Percentiles rank a stretch among this genome's conserved stretches.
These are phyloP conservation scores for Selaginella moellendorffii DNA, from an alignment of 75 land plant species.

Conservation along the genomic window DNA sequence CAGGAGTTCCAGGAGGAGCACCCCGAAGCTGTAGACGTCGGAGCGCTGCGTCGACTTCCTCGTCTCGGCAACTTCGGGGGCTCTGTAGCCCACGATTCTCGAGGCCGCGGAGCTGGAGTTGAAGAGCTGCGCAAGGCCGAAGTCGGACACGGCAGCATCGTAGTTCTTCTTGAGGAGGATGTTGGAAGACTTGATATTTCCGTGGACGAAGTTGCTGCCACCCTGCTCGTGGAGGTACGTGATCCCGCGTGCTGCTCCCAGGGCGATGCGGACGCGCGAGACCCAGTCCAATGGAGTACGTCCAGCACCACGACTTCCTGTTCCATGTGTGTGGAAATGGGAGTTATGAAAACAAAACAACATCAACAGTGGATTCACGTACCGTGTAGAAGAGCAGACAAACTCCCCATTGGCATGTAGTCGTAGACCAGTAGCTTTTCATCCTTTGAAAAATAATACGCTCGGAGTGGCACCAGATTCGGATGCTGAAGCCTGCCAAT, in stretches of 20 bases:
- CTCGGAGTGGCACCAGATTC: constrained; percentile 58
- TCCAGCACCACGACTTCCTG: constrained; percentile 78
- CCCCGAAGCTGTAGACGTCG: constrained; percentile 91
- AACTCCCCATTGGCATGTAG: constrained; percentile 71
- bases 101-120: constrained; percentile 15
- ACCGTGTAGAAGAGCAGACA: constrained; percentile 83
- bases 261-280: constrained; percentile 48
- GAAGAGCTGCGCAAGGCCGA: constrained; percentile 4
- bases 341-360: constrained; percentile 7
- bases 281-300: constrained; percentile 80
- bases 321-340: no score
- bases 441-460: constrained; percentile 78
- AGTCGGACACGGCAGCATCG: constrained; percentile 2
- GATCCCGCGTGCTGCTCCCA: constrained; percentile 55
- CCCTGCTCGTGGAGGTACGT: constrained; percentile 53
- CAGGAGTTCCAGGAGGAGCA: constrained; percentile 45
- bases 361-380: background rate
- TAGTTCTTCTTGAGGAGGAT: constrained; percentile 39
- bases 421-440: constrained; percentile 89
- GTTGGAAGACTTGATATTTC: constrained; percentile 87
- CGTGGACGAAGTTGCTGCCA: constrained; percentile 45
- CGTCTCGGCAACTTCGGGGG: constrained; percentile 69
- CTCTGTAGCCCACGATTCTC: constrained; percentile 66
- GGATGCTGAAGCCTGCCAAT: constrained; percentile 54
- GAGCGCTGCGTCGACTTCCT: constrained; percentile 57